Evolutionary conservation across 169 alveolate species (phyloP).

Genomic region (Plasmodium berghei): DNA sequence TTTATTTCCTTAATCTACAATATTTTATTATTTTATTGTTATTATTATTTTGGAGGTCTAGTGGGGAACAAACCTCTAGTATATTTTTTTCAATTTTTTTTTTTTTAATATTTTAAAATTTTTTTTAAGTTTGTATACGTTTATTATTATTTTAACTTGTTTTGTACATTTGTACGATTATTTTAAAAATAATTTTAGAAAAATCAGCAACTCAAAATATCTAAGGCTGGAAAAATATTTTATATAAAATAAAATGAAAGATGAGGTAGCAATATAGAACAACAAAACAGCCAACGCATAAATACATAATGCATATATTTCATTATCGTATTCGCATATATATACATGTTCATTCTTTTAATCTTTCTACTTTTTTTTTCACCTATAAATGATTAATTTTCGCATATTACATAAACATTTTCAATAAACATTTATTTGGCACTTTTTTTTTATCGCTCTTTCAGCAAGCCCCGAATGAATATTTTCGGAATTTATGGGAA

Average conservation of each 20-base stretch:
- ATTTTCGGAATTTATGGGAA: constrained; percentile 81
- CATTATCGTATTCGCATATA: not conserved
- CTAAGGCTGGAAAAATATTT: not conserved
- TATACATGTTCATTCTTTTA: not conserved
- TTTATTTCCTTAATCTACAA: constrained; percentile 9
- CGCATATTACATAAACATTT: not conserved
- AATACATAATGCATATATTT: not conserved
- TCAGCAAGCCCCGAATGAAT: constrained; percentile 75
- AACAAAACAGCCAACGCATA: not conserved
- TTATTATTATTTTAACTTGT: not conserved
- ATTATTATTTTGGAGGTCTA: not conserved
- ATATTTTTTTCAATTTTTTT: no score
- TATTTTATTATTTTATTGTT: not conserved
- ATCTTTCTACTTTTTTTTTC: not conserved
- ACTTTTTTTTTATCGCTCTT: not conserved
- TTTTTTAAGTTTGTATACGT: not conserved
- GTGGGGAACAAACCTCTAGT: not conserved
- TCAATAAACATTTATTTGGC: no score
- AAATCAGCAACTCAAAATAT: not conserved
- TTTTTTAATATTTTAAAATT: not conserved
- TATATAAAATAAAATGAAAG: constrained; percentile 40
- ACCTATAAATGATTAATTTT: not conserved
- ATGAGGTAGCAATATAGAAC: constrained; percentile 43
- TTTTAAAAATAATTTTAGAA: not conserved
- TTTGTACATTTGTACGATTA: constrained; percentile 1